These are phyloP conservation scores for Nyctanthes arbortristis DNA, from an alignment of 257 asterid genomes.

Conservation along the genomic window DNA sequence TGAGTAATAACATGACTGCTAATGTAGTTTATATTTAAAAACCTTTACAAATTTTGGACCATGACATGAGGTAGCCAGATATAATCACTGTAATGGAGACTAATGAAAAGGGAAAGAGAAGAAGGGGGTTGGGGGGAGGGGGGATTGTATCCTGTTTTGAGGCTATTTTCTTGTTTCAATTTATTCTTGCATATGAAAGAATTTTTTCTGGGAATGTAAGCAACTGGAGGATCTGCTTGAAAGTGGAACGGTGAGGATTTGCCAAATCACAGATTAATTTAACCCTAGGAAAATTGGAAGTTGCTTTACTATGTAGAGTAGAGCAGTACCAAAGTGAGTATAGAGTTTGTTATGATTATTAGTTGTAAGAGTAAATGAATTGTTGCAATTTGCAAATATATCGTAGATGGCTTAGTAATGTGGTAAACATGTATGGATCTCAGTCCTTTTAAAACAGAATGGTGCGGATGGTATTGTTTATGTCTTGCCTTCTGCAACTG, in stretches of 20 bases:
- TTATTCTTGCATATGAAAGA: background rate
- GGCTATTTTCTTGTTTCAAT: background rate
- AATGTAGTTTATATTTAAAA: background rate
- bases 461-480: no score
- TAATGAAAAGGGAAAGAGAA: no score
- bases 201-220: background rate
- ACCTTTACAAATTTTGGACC: background rate
- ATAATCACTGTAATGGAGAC: no score
- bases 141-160: background rate
- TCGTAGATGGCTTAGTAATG: no score
- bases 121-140: no score
- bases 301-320: background rate
- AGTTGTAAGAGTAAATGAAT: no score
- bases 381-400: no score
- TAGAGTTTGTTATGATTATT: no score
- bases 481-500: no score
- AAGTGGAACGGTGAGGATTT: background rate
- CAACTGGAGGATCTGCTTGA: background rate
- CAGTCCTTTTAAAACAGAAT: no score
- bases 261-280: background rate
- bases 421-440: no score
- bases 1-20: background rate
- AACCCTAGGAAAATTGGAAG: background rate
- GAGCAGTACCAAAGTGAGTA: no score
- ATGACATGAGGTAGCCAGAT: background rate